Conservation (phyloP, 371 early-diverging fungal species). For the Mortierella sp. region DNA sequence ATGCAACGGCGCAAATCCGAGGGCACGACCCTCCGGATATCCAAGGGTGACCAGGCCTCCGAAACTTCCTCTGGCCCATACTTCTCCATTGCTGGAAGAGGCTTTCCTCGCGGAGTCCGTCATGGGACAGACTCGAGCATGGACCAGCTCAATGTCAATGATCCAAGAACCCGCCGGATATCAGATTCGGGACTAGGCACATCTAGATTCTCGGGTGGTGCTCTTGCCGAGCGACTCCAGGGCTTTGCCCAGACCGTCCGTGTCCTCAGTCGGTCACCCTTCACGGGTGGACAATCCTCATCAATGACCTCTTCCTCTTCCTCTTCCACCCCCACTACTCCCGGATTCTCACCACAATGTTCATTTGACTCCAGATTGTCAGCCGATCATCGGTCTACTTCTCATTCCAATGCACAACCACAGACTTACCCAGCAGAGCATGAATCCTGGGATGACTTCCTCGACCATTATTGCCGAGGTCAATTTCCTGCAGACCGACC, state of each 20-base stretch:
- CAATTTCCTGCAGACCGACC: conserved; percentile 29
- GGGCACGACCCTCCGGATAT: not conserved
- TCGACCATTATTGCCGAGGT: conserved; percentile 35
- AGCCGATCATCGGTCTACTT: not conserved
- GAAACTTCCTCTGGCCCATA: no score
- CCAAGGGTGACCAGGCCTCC: not conserved
- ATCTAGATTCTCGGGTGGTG: conserved; percentile 24
- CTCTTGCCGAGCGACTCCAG: conserved; percentile 28
- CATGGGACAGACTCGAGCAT: no score
- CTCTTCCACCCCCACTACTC: conserved; percentile 32
- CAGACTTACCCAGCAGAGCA: conserved; percentile 2
- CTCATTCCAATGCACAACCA: not conserved
- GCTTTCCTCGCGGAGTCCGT: no score
- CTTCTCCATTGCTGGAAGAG: no score
- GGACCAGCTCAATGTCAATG: no score
- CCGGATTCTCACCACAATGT: conserved; percentile 23
- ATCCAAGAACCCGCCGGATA: conserved; percentile 40
- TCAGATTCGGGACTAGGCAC: conserved; percentile 43
- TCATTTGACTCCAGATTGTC: conserved; percentile 6
- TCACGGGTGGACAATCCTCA: conserved; percentile 19
- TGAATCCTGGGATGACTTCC: conserved; percentile 45
- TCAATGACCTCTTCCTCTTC: conserved; percentile 31
- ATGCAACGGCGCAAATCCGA: not conserved
- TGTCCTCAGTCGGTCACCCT: conserved; percentile 36
- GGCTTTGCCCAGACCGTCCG: conserved; percentile 48